phyloP scores from a whole-genome alignment of 2,329 filamentous ascomycete species.

The Scedosporium apiospermum region DNA sequence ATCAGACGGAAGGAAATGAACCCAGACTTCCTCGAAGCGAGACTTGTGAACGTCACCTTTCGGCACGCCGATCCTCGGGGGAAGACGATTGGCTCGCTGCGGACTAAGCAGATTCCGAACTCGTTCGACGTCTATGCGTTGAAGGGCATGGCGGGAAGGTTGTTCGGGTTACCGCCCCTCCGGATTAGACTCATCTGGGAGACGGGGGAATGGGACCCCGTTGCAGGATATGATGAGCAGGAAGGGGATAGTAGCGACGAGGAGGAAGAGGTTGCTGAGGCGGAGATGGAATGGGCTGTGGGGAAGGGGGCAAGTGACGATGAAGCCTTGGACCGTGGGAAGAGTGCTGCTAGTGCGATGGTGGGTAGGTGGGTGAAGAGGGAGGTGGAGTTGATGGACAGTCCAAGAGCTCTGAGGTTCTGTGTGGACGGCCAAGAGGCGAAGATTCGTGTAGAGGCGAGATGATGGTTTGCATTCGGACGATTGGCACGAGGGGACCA shows the following conservation, averaged over 20 bases:
- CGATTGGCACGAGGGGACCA: not conserved
- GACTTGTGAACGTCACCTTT: slow-evolving; percentile 60
- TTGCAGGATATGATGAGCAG: slow-evolving; percentile 51
- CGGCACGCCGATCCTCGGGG: slow-evolving; percentile 12
- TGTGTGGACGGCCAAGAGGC: slow-evolving; percentile 68
- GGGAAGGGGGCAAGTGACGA: slow-evolving; percentile 13
- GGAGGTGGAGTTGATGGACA: slow-evolving; percentile 70
- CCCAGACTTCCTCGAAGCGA: slow-evolving; percentile 72
- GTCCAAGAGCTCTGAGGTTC: slow-evolving; percentile 73
- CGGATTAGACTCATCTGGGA: slow-evolving; percentile 68
- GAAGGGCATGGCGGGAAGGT: slow-evolving; percentile 64
- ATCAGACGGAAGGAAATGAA: slow-evolving; percentile 50
- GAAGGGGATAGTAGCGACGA: slow-evolving; percentile 46
- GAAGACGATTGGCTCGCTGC: slow-evolving; percentile 14
- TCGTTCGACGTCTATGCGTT: slow-evolving; percentile 74
- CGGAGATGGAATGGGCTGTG: slow-evolving; percentile 17
- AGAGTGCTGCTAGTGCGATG: slow-evolving; percentile 16
- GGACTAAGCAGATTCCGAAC: slow-evolving; percentile 53
- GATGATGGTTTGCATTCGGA: slow-evolving; percentile 11
- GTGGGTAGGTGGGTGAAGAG: slow-evolving; percentile 60
- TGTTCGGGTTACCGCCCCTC: slow-evolving; percentile 58
- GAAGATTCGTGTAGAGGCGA: slow-evolving; percentile 58
- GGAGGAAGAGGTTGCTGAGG: slow-evolving; percentile 31
- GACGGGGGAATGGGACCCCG: slow-evolving; percentile 82
- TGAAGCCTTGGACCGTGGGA: slow-evolving; percentile 6